These are phyloP conservation scores for Morella rubra DNA, from an alignment of 306 rosid genomes.

Conservation along the genomic window DNA sequence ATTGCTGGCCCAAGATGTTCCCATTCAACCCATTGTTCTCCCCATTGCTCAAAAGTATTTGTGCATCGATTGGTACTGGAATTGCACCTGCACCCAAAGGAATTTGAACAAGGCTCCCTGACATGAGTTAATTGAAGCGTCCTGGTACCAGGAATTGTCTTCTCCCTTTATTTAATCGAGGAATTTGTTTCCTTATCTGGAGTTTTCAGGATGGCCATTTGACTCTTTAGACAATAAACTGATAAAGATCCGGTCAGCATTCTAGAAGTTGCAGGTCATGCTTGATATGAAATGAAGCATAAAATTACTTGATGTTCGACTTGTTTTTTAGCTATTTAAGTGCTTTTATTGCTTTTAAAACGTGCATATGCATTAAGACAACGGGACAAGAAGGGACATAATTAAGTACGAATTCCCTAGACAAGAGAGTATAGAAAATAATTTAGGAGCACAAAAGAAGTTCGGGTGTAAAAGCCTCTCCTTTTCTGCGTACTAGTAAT, in stretches of 20 bases:
- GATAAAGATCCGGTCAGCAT: not conserved
- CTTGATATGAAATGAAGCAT: not conserved
- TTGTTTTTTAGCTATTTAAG: too few relatives aligned
- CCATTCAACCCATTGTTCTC: slow-evolving; percentile 17
- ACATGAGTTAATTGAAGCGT: not conserved
- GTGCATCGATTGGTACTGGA: not conserved
- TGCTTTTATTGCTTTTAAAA: too few relatives aligned
- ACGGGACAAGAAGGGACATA: too few relatives aligned
- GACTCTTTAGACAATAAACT: not conserved
- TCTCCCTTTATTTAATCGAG: not conserved
- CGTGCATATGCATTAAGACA: too few relatives aligned
- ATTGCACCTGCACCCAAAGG: not conserved
- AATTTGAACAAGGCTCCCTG: not conserved
- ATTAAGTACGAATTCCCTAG: too few relatives aligned
- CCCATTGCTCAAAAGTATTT: slow-evolving; percentile 5
- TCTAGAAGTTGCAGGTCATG: not conserved
- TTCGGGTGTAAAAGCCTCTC: too few relatives aligned
- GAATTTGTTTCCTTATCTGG: not conserved
- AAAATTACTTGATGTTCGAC: too few relatives aligned
- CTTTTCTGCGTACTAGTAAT: too few relatives aligned
- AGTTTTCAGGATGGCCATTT: not conserved
- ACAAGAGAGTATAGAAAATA: too few relatives aligned
- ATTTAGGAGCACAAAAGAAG: too few relatives aligned
- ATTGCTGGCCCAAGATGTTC: slow-evolving; percentile 13
- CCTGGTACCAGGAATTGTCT: not conserved